phyloP scores from a whole-genome alignment of 106 monocot genomes.

The Apostasia shenzhenica region DNA sequence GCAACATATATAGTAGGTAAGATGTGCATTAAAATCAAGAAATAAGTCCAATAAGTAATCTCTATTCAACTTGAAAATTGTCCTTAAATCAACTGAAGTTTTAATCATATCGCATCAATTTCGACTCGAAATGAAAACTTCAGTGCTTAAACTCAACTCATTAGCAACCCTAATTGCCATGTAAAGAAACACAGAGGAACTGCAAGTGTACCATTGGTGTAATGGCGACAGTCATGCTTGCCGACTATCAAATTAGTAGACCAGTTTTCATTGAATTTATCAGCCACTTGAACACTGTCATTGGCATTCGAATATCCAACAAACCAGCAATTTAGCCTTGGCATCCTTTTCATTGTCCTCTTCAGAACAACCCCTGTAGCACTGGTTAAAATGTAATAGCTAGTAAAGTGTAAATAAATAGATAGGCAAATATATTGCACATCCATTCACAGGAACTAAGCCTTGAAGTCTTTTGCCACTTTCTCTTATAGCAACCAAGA shows the following conservation, averaged over 20 bases:
- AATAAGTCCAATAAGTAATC: too few relatives aligned
- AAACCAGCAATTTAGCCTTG: slow-evolving; percentile 74
- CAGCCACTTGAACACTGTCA: slow-evolving; percentile 29
- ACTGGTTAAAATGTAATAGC: background rate
- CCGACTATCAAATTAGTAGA: slow-evolving; percentile 55
- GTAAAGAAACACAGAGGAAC: too few relatives aligned
- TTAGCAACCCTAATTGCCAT: too few relatives aligned
- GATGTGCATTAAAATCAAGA: too few relatives aligned
- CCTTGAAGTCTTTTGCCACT: background rate
- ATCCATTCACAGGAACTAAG: background rate
- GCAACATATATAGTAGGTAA: too few relatives aligned
- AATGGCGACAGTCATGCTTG: slow-evolving; percentile 78
- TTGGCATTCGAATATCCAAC: slow-evolving; percentile 45
- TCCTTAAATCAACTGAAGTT: too few relatives aligned
- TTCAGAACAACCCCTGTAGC: slow-evolving; percentile 53
- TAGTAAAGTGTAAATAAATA: background rate
- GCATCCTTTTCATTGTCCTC: slow-evolving; percentile 52
- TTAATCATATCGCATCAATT: too few relatives aligned
- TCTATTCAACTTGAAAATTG: too few relatives aligned
- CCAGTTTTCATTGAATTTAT: slow-evolving; percentile 62
- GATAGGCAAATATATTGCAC: background rate
- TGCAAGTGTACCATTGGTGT: slow-evolving; percentile 45
- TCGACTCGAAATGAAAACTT: too few relatives aligned
- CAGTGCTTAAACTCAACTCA: too few relatives aligned
- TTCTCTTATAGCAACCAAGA: background rate